Percentiles rank a stretch among this genome's conserved stretches.
Conservation (phyloP, 2,329 filamentous ascomycete genomes). For the Claviceps africana region DNA sequence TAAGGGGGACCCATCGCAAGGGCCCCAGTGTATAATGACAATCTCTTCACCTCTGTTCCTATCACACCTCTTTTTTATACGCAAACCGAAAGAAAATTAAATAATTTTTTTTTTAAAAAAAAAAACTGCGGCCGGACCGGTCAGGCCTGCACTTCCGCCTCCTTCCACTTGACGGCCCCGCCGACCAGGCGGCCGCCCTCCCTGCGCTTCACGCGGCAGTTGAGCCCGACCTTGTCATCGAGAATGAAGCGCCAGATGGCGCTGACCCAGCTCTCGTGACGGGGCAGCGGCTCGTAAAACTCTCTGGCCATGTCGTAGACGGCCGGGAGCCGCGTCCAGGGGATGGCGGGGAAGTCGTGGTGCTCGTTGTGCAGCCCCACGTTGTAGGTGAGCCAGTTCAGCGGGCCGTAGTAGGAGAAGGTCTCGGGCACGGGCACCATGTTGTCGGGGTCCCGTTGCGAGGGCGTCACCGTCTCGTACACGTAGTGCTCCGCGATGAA, state of each 20-base stretch:
- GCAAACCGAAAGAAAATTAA: too few species aligned
- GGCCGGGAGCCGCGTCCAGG: constrained; percentile 74
- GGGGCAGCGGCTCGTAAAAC: constrained; percentile 80
- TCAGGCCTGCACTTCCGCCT: constrained; percentile 54
- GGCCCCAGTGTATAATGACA: too few species aligned
- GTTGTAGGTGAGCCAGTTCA: constrained; percentile 92
- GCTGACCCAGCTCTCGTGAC: constrained; percentile 79
- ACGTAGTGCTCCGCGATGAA: constrained; percentile 98
- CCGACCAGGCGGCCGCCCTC: constrained; percentile 55
- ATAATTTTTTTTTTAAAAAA: too few species aligned
- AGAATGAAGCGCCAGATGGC: constrained; percentile 93
- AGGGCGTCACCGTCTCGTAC: constrained; percentile 48
- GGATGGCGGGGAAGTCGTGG: constrained; percentile 93
- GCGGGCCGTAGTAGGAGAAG: constrained; percentile 86
- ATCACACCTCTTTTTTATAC: too few species aligned
- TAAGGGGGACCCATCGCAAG: too few species aligned
- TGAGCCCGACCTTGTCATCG: constrained; percentile 79
- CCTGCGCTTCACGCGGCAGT: constrained; percentile 83
- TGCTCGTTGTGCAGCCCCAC: constrained; percentile 98
- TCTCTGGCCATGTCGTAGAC: constrained; percentile 72
- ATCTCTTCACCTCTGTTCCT: too few species aligned
- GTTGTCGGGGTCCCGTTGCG: constrained; percentile 43
- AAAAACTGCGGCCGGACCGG: too few species aligned
- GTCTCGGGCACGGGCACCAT: constrained; percentile 71
- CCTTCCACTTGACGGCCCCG: constrained; percentile 42